Conservation (phyloP, 352 stramenopile genomes). For the Globisporangium cederbergense region DNA sequence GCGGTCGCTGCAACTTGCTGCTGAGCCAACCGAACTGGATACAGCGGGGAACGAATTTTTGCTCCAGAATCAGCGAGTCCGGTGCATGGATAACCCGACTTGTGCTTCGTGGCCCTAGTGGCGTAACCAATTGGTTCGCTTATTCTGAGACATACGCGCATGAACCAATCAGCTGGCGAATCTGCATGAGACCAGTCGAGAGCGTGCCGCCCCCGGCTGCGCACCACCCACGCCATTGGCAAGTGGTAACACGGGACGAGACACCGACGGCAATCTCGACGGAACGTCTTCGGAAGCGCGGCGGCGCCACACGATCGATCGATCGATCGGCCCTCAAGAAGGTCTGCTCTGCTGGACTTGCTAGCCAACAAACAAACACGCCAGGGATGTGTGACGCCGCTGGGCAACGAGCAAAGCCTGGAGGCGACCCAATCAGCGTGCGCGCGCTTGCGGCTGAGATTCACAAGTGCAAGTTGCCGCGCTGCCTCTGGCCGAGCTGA, state of each 20-base stretch:
- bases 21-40: neutral
- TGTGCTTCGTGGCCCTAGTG: neutral
- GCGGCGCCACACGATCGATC: conserved; percentile 8
- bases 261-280: neutral
- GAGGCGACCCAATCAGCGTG: conserved; percentile 9
- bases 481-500: neutral
- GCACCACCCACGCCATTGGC: conserved; percentile 6
- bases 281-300: conserved; percentile 8
- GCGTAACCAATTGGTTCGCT: conserved; percentile 9
- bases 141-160: conserved; percentile 10
- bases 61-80: neutral
- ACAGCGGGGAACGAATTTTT: neutral
- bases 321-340: neutral
- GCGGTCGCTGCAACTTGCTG: neutral
- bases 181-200: conserved; percentile 14
- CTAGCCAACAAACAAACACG: neutral
- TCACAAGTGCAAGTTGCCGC: conserved; percentile 5
- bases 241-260: conserved; percentile 10
- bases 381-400: neutral
- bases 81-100: neutral
- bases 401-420: neutral
- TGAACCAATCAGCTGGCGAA: neutral
- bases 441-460: conserved; percentile 2
- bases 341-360: neutral
- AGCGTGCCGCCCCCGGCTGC: neutral